These are phyloP conservation scores for Apiospora koreana DNA, from an alignment of 2,329 filamentous ascomycete genomes.

Conservation along the genomic window DNA sequence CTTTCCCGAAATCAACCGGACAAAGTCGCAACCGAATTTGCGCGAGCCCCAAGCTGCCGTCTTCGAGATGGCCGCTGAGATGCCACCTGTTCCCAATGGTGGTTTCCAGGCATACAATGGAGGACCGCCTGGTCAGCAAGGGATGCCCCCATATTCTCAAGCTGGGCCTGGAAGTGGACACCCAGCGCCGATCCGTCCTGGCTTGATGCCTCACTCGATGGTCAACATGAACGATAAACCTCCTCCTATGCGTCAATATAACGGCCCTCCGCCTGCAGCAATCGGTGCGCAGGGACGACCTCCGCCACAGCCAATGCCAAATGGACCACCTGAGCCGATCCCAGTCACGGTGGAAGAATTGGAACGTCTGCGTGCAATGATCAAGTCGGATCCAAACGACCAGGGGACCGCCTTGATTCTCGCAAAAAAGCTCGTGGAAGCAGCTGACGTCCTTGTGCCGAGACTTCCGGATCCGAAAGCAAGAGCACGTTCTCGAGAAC, in stretches of 20 bases:
- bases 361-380: slow-evolving; percentile 68
- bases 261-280: slow-evolving; percentile 37
- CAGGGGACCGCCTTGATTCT: slow-evolving; percentile 70
- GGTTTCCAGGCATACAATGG: slow-evolving; percentile 35
- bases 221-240: slow-evolving; percentile 59
- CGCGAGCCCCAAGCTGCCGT: slow-evolving; percentile 66
- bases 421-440: slow-evolving; percentile 84
- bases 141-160: slow-evolving; percentile 27
- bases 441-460: slow-evolving; percentile 72
- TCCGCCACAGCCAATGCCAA: slow-evolving; percentile 27
- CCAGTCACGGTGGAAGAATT: slow-evolving; percentile 80
- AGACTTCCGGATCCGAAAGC: slow-evolving; percentile 68
- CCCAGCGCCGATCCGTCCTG: slow-evolving; percentile 63
- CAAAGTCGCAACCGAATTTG: slow-evolving; percentile 69
- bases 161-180: slow-evolving; percentile 49
- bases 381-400: slow-evolving; percentile 73
- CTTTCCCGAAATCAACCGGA: slow-evolving; percentile 56
- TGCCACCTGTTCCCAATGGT: slow-evolving; percentile 52
- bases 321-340: slow-evolving; percentile 34
- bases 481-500: slow-evolving; percentile 75
- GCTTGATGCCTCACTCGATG: slow-evolving; percentile 60
- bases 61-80: slow-evolving; percentile 72
- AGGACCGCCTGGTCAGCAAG: slow-evolving; percentile 21
- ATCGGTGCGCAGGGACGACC: slow-evolving; percentile 35
- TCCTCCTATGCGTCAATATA: slow-evolving; percentile 59